Evolutionary conservation across 176 grass and related monocot species (phyloP), one percentile per base, ranked within the genome.

Genomic region (Rhipidocladum racemiflorum): DNA sequence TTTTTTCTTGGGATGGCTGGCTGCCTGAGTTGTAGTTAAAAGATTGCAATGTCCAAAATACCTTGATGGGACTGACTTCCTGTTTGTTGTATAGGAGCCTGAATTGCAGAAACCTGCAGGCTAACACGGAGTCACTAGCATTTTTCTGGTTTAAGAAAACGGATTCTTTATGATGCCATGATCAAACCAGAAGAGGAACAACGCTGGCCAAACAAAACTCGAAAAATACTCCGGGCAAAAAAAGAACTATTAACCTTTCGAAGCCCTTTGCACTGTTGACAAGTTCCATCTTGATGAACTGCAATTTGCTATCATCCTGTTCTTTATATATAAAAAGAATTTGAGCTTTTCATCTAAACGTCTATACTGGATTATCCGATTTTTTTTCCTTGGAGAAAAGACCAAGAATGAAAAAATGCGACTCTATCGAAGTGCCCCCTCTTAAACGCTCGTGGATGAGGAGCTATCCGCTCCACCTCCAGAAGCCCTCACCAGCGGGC

Each of bases 401-500:
- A 44, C 23, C 25, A 43, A 73, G 56, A 85, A 46, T 27, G 61
- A 56, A 89, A 21, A 36, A 81, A 81, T 76, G 12, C 4, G 5
- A 7, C 65, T 68, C 17, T 59, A 57, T 24, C 54, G 18, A 68
- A 75, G 27, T n/a, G 32, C 30, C 11, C 24, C 46, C 6, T 36
- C 17, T 82, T 55, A 36, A 49, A 29, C 2, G 20, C 11, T 74
- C 61, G 18, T 36, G 4, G 27, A 69, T 16, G 8, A 15, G 20
- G 5, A 15, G 17, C 49, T 81, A 81, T 13, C 73, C 88, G 43
- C 83, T 83, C 88, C 84, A 90, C 59, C 84, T 82, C 79, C 83
- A 85, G 30, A 90, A 86, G 40, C 88, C 65, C 21, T 13, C 29
- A 4, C 38, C 30, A 9, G 38, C 40, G 7, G 39, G 29, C 6